These are phyloP conservation scores for Macaranga tanarius DNA, from an alignment of 441 rosid species.

Conservation along the genomic window DNA sequence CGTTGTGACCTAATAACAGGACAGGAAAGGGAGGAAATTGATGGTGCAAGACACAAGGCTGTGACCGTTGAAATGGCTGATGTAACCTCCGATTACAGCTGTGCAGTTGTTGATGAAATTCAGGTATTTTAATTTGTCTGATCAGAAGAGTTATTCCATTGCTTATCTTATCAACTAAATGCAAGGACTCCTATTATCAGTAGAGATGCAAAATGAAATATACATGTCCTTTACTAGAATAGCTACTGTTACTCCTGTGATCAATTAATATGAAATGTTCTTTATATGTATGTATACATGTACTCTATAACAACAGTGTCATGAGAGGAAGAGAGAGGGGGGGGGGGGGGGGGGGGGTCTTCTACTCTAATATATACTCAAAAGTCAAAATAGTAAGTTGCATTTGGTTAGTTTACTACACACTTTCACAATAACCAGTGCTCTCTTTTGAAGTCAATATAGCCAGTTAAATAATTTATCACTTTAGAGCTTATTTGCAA, in stretches of 20 bases:
- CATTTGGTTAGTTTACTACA: not conserved
- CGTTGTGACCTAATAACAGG: conserved; percentile 91
- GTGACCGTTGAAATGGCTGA: conserved; percentile 98
- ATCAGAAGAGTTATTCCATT: conserved; percentile 11
- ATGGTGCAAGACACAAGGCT: conserved; percentile 86
- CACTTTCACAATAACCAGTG: not conserved
- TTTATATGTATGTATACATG: too few species aligned
- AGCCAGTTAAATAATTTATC: not conserved
- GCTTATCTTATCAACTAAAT: not conserved
- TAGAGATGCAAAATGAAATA: not conserved
- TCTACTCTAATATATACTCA: not conserved
- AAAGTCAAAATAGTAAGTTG: not conserved
- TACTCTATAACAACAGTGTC: not conserved
- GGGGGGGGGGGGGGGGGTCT: not conserved
- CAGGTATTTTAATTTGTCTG: conserved; percentile 48
- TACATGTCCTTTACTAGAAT: not conserved
- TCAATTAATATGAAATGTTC: not conserved
- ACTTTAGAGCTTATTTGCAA: conserved; percentile 1
- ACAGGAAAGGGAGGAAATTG: conserved; percentile 83
- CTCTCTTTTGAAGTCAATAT: not conserved
- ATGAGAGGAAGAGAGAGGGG: not conserved
- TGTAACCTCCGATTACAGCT: conserved; percentile 53
- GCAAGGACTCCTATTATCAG: not conserved
- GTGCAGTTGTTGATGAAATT: conserved; percentile 91
- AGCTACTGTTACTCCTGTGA: not conserved